Evolutionary conservation across 768 basidiomycete species (phyloP), one percentile per base, ranked within the genome.

Genomic region (Rhizopogon vinicolor): DNA sequence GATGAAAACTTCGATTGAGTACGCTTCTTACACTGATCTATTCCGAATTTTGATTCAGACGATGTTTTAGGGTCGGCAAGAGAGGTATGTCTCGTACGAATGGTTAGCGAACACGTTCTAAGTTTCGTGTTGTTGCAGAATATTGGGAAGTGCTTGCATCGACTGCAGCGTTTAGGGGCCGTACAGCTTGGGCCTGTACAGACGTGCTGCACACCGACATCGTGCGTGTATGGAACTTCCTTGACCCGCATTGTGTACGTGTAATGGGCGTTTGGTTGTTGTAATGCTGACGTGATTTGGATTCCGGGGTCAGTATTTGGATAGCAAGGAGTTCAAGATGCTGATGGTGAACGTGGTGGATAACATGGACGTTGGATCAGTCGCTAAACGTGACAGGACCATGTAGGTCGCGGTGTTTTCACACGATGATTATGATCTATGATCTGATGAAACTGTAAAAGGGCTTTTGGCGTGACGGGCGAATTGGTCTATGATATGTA

Each of bases 71-170:
- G 8, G 48, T 54, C 25, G 52, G 52, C 12, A 45, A 45, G 37
- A 14, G 31, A 53, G 37, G 52, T 44, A 6, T 19, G 52, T 25
- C 3, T 53, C n/a, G 39, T 40, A 39, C 59, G 13, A 51, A 55
- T 41, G 14, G 25, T 44, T 9, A 28, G 14, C 14, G 43, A n/a
- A 4, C 3, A 28, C 14, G 8, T 16, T 25, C 25, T 28, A 7
- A 44, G 8, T 9, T 33, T 16, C 0, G 25, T 44, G 14, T 2
- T 13, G 31, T 19, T 46, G 8, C 33, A 65, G 65, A 49, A 50
- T 65, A 65, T 51, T 65, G 63, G 63, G 37, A 39, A 9, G 51
- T 29, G 3, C 44, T 65, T 10, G 55, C 52, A 12, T 51, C 65
- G 0, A 55, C 54, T 19, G 16, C 35, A 12, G 18, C 53, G 19